Base-by-base conservation (phyloP, 495 filamentous ascomycete genomes). In the Parmelia sp. region DNA sequence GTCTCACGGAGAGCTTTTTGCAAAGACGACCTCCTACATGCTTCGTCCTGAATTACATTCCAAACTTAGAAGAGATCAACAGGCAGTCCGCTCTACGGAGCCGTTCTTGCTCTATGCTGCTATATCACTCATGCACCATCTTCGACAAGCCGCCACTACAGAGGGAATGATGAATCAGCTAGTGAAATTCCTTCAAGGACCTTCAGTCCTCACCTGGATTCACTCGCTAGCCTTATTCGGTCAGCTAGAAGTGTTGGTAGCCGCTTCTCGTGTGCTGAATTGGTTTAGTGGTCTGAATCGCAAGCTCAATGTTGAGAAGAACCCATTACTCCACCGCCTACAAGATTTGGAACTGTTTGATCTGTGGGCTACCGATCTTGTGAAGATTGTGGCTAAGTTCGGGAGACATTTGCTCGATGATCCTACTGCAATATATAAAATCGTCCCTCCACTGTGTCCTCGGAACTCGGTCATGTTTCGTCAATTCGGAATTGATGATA, bases 371-470 rank as follows among this genome's bases (percentile, higher is more conserved):
- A 69, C 61, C 15, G 78, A 79, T 53, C 49, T 79, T 10, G 64
- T 72, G 5, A 74, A 75, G 51, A 57, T 78, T 10, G 64, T 71
- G 25, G 73, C 74, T 0, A 77, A 75, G 49, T 78, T 78, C 58
- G 71, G 74, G 15, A 56, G 4, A 8, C 39, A 60, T 23, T 58
- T 78, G 3, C 25, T 47, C 17, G 11, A 17, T 8, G 53, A 70
- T n/a, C 76, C 76, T 2, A 63, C 67, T 4, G 65, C 74, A 23
- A 74, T 78, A 29, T 74, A 75, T 58, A 69, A 67, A 4, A 63
- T 70, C 1, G 72, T 78, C 21, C 74, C 73, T 11, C 70, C 73
- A 9, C 57, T 78, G 25, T 77, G 76, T 44, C 75, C 76, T 2
- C 40, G 29, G 12, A 61, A 63, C 14, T 71, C 70, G n/a, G 27